Evolutionary conservation across 1,139 yeast genomes (phyloP), one percentile per base, ranked within the genome.

Genomic region (Pichia sp.): DNA sequence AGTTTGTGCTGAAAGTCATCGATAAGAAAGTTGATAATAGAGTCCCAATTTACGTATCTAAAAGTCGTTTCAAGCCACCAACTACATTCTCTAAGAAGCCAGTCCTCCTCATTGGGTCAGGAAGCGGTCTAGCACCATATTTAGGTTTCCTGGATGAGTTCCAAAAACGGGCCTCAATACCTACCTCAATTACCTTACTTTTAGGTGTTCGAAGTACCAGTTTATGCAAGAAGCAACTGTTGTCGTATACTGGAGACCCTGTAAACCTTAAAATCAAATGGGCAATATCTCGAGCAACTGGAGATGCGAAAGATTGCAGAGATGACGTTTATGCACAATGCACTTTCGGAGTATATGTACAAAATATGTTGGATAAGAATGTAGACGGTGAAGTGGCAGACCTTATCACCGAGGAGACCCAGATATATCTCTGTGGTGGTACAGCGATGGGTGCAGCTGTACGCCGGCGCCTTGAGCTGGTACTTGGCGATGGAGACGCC

Each of bases 81-180:
- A 68, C 82, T 22, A 82, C 84, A 57, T 74, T 88, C 22, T 62
- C 73, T 9, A 17, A 8, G 21, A 77, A 79, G 35, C 96, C 98
- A 5, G 74, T 91, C 22, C 82, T 93, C 50, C 75, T 89, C 79
- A 74, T 93, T 55, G 96, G 97, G 26, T 96, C 97, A 31, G 99
- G 99, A 47, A 91, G 97, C 9, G 98, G 98, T 54, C 86, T 91
- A 44, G 97, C 98, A 5, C 98, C 98, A 42, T 82, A 89, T 67
- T 77, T 97, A 60, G 97, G 93, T 2, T 88, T 93, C 53, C 63
- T 91, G 31, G 79, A 89, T 62, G 95, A 88, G 7, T 21, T 31
- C n/a, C n/a, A n/a, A n/a, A n/a, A n/a, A n/a, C n/a, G n/a, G n/a
- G n/a, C n/a, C n/a, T n/a, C n/a, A 24, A 24, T 14, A 14, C 9